Evolutionary conservation across 257 asterid species (phyloP), one percentile per base, ranked within the genome.

Genomic region (Echium plantagineum): DNA sequence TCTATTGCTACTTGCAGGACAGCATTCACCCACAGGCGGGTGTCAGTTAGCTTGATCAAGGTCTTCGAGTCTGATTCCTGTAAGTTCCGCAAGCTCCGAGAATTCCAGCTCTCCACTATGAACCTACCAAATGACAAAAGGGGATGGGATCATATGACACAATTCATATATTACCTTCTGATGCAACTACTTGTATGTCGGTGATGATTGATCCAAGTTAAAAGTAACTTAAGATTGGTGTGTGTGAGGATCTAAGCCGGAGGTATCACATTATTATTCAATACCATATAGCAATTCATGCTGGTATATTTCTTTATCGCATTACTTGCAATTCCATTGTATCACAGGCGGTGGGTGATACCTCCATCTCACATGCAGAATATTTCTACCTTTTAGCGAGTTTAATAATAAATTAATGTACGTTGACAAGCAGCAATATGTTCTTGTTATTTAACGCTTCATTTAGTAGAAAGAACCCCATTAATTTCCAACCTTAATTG

Each of bases 21-120:
- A 7, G 22, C 12, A 19, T 24, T 56, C 2, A 56, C 18, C 63
- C 21, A 56, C 42, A 1, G 49, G 47, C 24, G 31, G 22, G 63
- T 60, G 61, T 65, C 67, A 78, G 59, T 77, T 85, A 22, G 77
- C 49, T 65, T 71, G 72, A 22, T 74, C 78, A 49, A 75, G 76
- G 69, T 81, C 86, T 74, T 85, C 85, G 60, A 78, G 81, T 57
- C 78, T 64, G 65, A 87, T 56, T 60, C 95, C 96, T 32, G 96
- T 75, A 64, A 85, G 76, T 38, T 18, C 64, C 55, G 96, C 97
- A 68, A 85, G 96, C 78, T 87, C 89, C 0, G 89, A 66, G 35
- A 90, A 75, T 60, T 77, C 72, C 76, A 78, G 77, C 69, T 77
- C 87, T 63, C 96, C 96, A 52, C 77, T 78, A 71, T 81, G 69